Evolutionary conservation across 1,284 basidiomycete species (phyloP).

Genomic region (Pholiota adiposa): DNA sequence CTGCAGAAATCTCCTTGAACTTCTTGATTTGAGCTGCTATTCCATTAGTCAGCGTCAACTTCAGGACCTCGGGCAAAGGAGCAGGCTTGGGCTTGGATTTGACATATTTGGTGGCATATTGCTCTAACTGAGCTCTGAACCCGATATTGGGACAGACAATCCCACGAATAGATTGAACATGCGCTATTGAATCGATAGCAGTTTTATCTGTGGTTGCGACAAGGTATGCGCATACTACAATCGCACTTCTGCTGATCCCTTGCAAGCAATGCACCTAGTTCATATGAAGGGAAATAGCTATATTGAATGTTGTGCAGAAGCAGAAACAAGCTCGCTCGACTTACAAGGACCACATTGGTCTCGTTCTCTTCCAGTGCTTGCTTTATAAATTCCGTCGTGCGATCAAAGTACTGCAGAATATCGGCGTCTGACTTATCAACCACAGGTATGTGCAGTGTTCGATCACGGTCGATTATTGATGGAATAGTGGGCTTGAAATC

Average conservation of each 20-base stretch:
- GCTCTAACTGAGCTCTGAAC: constrained; percentile 65
- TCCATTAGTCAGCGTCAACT: constrained; percentile 22
- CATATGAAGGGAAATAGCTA: background rate
- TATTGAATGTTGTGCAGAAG: background rate
- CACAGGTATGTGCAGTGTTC: constrained; percentile 57
- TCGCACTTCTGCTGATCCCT: constrained; percentile 82
- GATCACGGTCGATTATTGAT: constrained; percentile 48
- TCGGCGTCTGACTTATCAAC: constrained; percentile 57
- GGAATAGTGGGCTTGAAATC: constrained; percentile 51
- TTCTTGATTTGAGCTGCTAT: constrained; percentile 34
- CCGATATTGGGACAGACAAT: constrained; percentile 69
- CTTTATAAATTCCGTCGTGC: constrained; percentile 65
- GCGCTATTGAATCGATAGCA: constrained; percentile 56
- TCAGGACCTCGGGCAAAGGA: constrained; percentile 19
- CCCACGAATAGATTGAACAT: constrained; percentile 57
- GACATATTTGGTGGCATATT: constrained; percentile 45
- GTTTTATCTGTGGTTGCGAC: constrained; percentile 64
- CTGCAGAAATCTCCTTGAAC: constrained; percentile 7
- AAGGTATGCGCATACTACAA: constrained; percentile 82
- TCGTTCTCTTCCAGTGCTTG: constrained; percentile 57
- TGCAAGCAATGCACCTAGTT: constrained; percentile 76
- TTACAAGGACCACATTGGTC: constrained; percentile 63
- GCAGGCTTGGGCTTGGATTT: constrained; percentile 24
- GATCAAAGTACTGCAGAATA: constrained; percentile 61
- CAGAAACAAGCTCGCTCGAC: constrained; percentile 18